Evolutionary conservation across 2,329 filamentous ascomycete species (phyloP), one percentile per base, ranked within the genome.

Genomic region (Botrytis byssoidea): DNA sequence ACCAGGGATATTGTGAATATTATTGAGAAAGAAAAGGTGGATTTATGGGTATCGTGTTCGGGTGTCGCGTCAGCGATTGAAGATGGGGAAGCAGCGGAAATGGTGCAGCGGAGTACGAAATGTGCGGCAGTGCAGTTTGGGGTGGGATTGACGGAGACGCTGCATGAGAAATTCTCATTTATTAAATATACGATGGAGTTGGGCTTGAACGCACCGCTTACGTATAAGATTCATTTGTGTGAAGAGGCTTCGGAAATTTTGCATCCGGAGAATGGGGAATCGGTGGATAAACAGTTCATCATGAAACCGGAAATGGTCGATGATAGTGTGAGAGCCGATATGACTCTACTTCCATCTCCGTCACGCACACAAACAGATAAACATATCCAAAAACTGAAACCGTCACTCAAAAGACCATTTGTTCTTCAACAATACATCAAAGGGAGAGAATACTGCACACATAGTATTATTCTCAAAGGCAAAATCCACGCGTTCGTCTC

Each of bases 1-100:
- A 84, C 88, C 22, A 82, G 85, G 22, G 83, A 83, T 0, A 81
- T 94, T 5, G 80, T 92, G 2, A 82, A 88, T 14, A 85, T 94
- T 40, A 85, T 93, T 59, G 79, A 84, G 9, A 80, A 82, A 0
- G 91, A 94, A 75, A 84, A 85, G 0, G 86, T 93, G 7, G 88
- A 93, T 73, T 82, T 94, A 4, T 95, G 92, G 92, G 88, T 94
- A 4, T 90, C 89, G 32, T 93, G 91, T 0, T 72, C 71, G 2
- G 71, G 71, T 3, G 71, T 72, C 0, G 71, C 63, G 3, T 72
- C 64, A 1, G 90, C 89, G 0, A 81, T 91, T 20, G 89, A 92
- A 78, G 92, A 94, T 79, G 91, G 89, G 0, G 81, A 87, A 51
- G 90, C 90, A 1, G 90, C 89, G 75, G 87, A 91, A 73, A 82